Percentiles rank a stretch among this genome's conserved stretches.
These are phyloP conservation scores for Backusella liffmaniae DNA, from an alignment of 192 early-diverging fungal genomes.

Conservation along the genomic window DNA sequence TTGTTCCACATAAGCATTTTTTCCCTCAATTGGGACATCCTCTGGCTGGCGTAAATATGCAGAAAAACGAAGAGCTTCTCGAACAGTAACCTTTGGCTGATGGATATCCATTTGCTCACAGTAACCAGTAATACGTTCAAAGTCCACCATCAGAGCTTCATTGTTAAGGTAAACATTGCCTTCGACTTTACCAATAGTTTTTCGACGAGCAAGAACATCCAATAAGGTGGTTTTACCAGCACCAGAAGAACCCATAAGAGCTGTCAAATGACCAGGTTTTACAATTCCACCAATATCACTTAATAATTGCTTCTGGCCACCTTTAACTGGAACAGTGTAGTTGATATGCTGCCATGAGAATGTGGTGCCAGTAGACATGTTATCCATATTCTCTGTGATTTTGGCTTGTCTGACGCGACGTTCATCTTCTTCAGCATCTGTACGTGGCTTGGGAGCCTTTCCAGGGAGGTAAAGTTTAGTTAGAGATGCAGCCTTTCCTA, in stretches of 20 bases:
- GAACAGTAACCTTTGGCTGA: constrained; percentile 84
- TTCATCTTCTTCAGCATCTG: constrained; percentile 34
- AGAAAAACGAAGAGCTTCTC: constrained; percentile 83
- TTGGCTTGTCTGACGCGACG: constrained; percentile 15
- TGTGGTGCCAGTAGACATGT: constrained; percentile 45
- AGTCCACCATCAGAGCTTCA: constrained; percentile 43
- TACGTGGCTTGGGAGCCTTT: constrained; percentile 22
- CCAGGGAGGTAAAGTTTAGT: constrained; percentile 53
- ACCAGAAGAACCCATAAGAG: constrained; percentile 93
- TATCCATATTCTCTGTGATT: constrained; percentile 42
- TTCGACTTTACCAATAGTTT: constrained; percentile 63
- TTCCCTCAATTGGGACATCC: constrained; percentile 45
- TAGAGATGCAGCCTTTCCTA: constrained; percentile 50
- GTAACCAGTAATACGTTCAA: constrained; percentile 64
- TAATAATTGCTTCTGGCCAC: constrained; percentile 61
- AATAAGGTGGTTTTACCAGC: constrained; percentile 83
- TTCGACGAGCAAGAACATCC: constrained; percentile 74
- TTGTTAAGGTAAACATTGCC: constrained; percentile 62
- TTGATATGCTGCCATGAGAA: constrained; percentile 64
- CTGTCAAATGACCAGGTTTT: constrained; percentile 75
- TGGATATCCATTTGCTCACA: constrained; percentile 92
- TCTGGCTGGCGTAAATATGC: constrained; percentile 72
- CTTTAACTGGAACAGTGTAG: constrained; percentile 67
- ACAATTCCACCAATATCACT: constrained; percentile 69
- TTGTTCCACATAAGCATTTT: constrained; percentile 51